Evolutionary conservation across 2,329 filamentous ascomycete species (phyloP).

Genomic region (Diaporthe australafricana): DNA sequence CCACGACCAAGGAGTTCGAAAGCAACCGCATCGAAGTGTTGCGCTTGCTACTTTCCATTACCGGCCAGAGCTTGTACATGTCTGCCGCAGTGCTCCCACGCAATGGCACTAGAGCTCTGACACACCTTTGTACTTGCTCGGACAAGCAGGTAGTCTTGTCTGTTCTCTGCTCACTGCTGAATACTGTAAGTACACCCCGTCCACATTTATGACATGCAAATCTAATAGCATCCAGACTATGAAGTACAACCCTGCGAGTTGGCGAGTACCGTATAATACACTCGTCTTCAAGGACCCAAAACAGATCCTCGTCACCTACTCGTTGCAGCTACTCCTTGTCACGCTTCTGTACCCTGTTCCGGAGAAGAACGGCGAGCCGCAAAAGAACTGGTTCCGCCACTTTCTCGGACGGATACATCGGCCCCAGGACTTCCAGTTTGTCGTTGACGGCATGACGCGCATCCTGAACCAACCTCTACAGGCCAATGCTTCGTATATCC

Average conservation of each 20-base stretch:
- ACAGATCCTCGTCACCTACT: slow-evolving; percentile 91
- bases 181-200: slow-evolving; percentile 72
- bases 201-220: slow-evolving; percentile 1
- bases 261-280: slow-evolving; percentile 94
- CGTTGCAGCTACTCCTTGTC: slow-evolving; percentile 88
- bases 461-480: slow-evolving; percentile 94
- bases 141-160: slow-evolving; percentile 95
- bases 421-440: slow-evolving; percentile 96
- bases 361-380: slow-evolving; percentile 74
- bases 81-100: slow-evolving; percentile 82
- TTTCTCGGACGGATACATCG: slow-evolving; percentile 91
- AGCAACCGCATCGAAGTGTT: slow-evolving; percentile 92
- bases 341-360: slow-evolving; percentile 89
- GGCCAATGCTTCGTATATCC: slow-evolving; percentile 87
- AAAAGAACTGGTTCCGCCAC: slow-evolving; percentile 94
- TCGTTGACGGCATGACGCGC: slow-evolving; percentile 92
- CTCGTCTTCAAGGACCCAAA: slow-evolving; percentile 92
- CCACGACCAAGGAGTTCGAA: slow-evolving; percentile 91
- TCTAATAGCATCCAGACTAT: slow-evolving; percentile 70
- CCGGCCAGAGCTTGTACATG: slow-evolving; percentile 95
- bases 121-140: slow-evolving; percentile 86
- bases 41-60: slow-evolving; percentile 84
- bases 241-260: slow-evolving; percentile 94
- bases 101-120: slow-evolving; percentile 84
- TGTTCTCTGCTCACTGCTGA: slow-evolving; percentile 89